Evolutionary conservation across 441 rosid species (phyloP).

Genomic region (Euphorbia celastroides): DNA sequence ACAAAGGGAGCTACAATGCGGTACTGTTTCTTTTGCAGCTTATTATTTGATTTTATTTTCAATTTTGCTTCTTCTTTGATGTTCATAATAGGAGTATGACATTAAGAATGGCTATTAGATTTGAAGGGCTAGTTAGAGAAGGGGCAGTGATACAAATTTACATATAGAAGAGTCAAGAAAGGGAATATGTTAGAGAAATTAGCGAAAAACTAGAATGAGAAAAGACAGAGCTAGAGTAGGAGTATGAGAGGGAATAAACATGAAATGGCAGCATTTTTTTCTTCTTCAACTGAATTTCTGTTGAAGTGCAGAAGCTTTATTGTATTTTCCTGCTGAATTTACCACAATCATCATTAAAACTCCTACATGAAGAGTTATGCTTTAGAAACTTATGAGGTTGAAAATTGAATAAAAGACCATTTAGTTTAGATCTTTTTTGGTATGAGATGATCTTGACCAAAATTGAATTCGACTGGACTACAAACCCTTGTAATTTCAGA

Average conservation of each 20-base stretch:
- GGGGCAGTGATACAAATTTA: too few species aligned
- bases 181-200: background rate
- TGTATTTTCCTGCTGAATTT: background rate
- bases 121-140: too few species aligned
- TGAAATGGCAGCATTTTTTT: background rate
- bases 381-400: background rate
- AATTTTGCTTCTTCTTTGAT: background rate
- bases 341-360: background rate
- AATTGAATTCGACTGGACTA: background rate
- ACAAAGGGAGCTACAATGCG: constrained; percentile 51
- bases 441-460: background rate
- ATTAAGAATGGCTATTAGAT: too few species aligned
- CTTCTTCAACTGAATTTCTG: background rate
- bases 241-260: background rate
- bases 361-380: background rate
- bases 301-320: background rate
- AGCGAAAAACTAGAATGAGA: background rate
- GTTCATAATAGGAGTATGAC: background rate
- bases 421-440: background rate
- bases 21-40: constrained; percentile 30
- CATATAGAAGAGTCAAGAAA: background rate
- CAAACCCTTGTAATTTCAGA: background rate
- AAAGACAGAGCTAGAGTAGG: background rate
- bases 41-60: background rate
- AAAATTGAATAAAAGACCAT: background rate